Percentiles rank a stretch among this genome's conserved stretches.
These are phyloP conservation scores for Colletotrichum sublineola DNA, from an alignment of 2,329 filamentous ascomycete species.

Conservation along the genomic window DNA sequence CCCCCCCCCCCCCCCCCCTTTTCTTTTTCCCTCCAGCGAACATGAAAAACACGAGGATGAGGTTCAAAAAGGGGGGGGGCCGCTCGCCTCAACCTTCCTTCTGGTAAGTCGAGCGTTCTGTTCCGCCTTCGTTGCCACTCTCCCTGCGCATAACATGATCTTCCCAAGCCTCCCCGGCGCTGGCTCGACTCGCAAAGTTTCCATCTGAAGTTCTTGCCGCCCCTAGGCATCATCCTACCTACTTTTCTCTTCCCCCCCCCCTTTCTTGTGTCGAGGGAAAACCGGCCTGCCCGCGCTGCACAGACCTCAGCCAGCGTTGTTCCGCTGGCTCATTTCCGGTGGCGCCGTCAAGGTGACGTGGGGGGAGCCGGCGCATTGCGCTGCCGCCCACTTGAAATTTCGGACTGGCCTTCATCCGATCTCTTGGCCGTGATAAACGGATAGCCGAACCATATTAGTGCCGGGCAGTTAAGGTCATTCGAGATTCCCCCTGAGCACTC, in stretches of 20 bases:
- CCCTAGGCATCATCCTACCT: not conserved
- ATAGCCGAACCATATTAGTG: not conserved
- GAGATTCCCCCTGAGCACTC: not conserved
- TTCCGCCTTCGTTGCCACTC: not conserved
- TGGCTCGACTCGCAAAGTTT: not conserved
- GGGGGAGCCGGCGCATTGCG: constrained; percentile 9
- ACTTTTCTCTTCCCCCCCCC: too few species aligned
- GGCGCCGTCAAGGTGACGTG: not conserved
- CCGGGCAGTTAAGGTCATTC: not conserved
- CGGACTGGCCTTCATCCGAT: constrained; percentile 32
- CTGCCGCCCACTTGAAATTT: constrained; percentile 11
- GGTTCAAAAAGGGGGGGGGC: not conserved
- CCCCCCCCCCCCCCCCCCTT: not conserved
- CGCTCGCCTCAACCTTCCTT: not conserved
- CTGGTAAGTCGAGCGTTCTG: constrained; percentile 1
- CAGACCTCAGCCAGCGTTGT: not conserved
- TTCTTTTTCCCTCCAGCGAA: not conserved
- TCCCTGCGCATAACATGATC: constrained; percentile 28
- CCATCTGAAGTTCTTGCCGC: constrained; percentile 23
- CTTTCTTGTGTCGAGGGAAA: not conserved
- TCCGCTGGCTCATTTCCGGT: not conserved
- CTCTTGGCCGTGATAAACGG: not conserved
- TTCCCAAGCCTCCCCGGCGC: constrained; percentile 27
- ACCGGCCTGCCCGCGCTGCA: not conserved
- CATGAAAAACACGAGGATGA: not conserved